Evolutionary conservation across 352 stramenopile genomes (phyloP).

Genomic region (Thalassiosira livingstoniorum): DNA sequence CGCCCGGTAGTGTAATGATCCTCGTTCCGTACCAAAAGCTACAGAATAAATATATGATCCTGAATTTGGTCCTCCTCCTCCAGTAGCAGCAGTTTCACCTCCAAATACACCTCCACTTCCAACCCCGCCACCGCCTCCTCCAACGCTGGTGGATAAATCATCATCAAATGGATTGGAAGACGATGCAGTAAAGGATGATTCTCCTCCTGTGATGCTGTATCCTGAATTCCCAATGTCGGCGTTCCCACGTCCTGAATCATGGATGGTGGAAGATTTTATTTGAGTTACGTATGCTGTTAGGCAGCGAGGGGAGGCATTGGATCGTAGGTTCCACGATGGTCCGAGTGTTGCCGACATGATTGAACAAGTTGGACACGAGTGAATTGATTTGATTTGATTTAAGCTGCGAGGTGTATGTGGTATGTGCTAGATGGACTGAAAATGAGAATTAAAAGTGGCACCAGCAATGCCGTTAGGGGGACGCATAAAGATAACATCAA

Average conservation of each 20-base stretch:
- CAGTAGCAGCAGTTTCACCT: too few relatives aligned
- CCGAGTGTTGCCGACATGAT: conserved; percentile 57
- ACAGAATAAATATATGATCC: conserved; percentile 41
- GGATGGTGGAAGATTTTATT: not conserved
- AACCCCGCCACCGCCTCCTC: not conserved
- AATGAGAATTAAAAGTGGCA: too few relatives aligned
- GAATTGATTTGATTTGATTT: too few relatives aligned
- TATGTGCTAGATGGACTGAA: too few relatives aligned
- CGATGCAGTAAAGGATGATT: not conserved
- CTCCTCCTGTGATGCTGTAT: not conserved
- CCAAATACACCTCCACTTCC: not conserved
- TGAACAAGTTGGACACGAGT: too few relatives aligned
- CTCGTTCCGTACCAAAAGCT: conserved; percentile 80
- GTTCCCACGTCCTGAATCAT: not conserved
- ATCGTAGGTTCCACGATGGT: conserved; percentile 51
- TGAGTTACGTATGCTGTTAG: conserved; percentile 27
- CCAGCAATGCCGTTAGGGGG: too few relatives aligned
- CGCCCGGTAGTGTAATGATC: conserved; percentile 72
- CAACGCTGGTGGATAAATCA: not conserved
- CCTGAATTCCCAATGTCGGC: not conserved
- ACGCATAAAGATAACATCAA: too few relatives aligned
- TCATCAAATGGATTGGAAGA: conserved; percentile 42
- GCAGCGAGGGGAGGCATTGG: conserved; percentile 50
- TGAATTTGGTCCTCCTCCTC: not conserved
- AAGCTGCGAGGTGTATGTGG: too few relatives aligned